Evolutionary conservation across 257 asterid species (phyloP).

Genomic region (Nicotiana attenuata): DNA sequence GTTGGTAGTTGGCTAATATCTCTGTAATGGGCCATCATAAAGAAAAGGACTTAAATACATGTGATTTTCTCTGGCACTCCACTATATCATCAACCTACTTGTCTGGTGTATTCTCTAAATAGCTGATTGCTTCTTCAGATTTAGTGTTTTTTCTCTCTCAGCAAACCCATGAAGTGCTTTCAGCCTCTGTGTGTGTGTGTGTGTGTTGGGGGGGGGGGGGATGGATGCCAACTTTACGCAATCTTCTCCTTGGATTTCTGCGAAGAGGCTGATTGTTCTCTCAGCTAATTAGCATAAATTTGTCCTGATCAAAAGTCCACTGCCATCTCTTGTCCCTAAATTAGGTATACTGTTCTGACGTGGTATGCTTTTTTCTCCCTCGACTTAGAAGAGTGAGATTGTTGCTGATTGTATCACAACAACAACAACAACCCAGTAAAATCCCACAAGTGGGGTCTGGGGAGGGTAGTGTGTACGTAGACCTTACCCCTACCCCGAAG

Average conservation of each 20-base stretch:
- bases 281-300: background rate
- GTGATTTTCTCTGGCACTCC: background rate
- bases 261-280: background rate
- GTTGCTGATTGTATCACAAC: background rate
- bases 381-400: background rate
- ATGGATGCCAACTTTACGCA: background rate
- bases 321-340: background rate
- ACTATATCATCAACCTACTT: background rate
- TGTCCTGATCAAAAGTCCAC: background rate
- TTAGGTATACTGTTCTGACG: background rate
- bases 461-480: too few relatives aligned
- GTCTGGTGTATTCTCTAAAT: background rate
- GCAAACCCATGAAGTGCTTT: background rate
- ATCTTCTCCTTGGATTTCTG: background rate
- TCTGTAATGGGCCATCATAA: background rate
- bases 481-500: too few relatives aligned
- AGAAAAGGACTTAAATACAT: background rate
- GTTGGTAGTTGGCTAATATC: constrained; percentile 12
- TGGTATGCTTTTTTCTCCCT: background rate
- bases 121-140: background rate
- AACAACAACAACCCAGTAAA: too few relatives aligned
- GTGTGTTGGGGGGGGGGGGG: background rate
- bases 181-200: background rate
- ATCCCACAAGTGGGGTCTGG: too few relatives aligned
- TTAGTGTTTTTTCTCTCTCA: background rate